Evolutionary conservation across 2,329 filamentous ascomycete species (phyloP).

Genomic region (Pseudogymnoascus pannorum): DNA sequence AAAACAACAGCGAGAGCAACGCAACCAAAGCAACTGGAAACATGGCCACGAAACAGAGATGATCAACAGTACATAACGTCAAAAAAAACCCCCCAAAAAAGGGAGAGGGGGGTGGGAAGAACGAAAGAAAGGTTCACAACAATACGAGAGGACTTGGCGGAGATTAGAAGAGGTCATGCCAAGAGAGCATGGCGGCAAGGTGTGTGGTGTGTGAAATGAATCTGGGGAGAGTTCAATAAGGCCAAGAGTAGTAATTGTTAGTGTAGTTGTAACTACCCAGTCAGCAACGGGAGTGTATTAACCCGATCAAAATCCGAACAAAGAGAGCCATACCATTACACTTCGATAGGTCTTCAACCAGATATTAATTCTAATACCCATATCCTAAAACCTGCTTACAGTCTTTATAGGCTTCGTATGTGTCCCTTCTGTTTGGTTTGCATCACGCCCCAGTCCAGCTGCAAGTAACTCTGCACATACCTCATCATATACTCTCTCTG

Average conservation of each 20-base stretch:
- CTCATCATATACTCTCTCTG: constrained; percentile 26
- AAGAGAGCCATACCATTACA: neutral
- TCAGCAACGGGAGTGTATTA: too few relatives aligned
- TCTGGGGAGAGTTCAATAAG: too few relatives aligned
- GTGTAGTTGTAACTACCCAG: too few relatives aligned
- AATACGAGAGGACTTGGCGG: too few relatives aligned
- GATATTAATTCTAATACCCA: neutral
- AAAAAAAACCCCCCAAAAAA: neutral
- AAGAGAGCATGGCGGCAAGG: too few relatives aligned
- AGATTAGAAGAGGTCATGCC: too few relatives aligned
- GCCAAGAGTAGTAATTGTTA: too few relatives aligned
- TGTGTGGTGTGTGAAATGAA: too few relatives aligned
- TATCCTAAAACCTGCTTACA: neutral
- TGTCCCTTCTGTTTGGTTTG: neutral
- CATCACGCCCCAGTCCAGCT: neutral
- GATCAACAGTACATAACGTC: neutral
- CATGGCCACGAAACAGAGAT: neutral
- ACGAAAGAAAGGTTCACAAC: too few relatives aligned
- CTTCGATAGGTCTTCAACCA: neutral
- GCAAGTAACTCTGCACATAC: constrained; percentile 25
- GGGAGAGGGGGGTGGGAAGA: neutral
- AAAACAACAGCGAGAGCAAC: constrained; percentile 5
- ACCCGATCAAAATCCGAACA: too few relatives aligned
- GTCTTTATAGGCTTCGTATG: neutral
- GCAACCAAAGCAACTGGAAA: constrained; percentile 7